A percentile compares a stretch with the other conserved stretches of the same genome.
phyloP scores from a whole-genome alignment of 352 stramenopile species.

The Pilasporangium apinafurcum region DNA sequence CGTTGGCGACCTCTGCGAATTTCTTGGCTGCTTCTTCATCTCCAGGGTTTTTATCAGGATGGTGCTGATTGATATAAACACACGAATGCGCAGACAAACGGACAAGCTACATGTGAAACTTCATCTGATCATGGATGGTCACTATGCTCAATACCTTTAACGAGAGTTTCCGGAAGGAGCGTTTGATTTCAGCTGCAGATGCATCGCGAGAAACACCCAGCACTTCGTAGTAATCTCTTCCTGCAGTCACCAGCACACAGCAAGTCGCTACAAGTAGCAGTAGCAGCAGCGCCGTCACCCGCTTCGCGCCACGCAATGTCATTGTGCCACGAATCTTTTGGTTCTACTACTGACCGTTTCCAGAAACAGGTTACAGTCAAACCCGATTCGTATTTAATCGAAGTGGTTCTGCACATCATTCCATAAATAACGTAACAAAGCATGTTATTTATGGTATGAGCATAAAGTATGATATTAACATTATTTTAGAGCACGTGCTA shows the following conservation, averaged over 20 bases:
- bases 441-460: too few relatives aligned
- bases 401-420: too few relatives aligned
- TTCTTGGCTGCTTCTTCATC: conserved; percentile 80
- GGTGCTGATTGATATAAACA: conserved; percentile 33
- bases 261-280: conserved; percentile 17
- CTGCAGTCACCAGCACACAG: conserved; percentile 17
- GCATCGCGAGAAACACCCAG: conserved; percentile 58
- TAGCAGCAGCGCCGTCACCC: conserved; percentile 11
- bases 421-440: too few relatives aligned
- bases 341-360: too few relatives aligned
- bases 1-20: conserved; percentile 80
- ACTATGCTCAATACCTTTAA: conserved; percentile 47
- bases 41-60: conserved; percentile 88
- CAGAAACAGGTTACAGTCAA: too few relatives aligned
- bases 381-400: too few relatives aligned
- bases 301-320: too few relatives aligned
- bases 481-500: too few relatives aligned
- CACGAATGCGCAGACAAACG: conserved; percentile 4
- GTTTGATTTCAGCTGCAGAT: conserved; percentile 70
- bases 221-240: conserved; percentile 69
- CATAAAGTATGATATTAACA: too few relatives aligned
- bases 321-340: too few relatives aligned
- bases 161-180: conserved; percentile 84
- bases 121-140: background rate
- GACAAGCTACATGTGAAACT: too few relatives aligned